Percentiles rank a stretch among this genome's conserved stretches.
phyloP scores from a whole-genome alignment of 2,329 filamentous ascomycete species.

The Dothistroma pini region DNA sequence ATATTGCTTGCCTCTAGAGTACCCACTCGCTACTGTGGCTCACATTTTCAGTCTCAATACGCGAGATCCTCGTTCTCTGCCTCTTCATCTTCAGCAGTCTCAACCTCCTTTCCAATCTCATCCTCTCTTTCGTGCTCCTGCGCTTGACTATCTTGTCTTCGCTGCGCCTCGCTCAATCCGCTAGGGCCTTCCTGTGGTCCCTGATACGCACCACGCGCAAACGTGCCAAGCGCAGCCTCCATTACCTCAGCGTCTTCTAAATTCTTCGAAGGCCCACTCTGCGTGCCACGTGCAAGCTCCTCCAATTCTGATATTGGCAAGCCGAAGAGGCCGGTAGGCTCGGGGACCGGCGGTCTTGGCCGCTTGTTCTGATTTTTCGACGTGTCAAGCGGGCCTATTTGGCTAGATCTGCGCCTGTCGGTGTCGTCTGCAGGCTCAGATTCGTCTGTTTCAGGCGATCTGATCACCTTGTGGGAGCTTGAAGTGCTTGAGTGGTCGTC shows the following conservation, averaged over 20 bases:
- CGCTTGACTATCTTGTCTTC: background rate
- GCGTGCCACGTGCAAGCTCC: background rate
- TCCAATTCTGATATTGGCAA: background rate
- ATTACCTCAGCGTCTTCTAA: background rate
- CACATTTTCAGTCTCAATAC: background rate
- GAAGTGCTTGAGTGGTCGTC: background rate
- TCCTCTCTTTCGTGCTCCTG: background rate
- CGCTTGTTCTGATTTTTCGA: background rate
- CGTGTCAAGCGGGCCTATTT: background rate
- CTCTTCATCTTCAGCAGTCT: background rate
- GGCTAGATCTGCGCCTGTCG: background rate
- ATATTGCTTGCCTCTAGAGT: too few relatives aligned
- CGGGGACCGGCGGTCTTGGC: background rate
- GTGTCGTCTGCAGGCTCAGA: background rate
- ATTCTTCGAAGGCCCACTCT: background rate
- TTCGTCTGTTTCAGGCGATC: background rate
- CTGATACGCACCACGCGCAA: background rate
- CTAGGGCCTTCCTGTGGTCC: background rate
- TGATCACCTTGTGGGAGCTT: background rate
- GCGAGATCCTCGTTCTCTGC: background rate
- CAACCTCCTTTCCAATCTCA: background rate
- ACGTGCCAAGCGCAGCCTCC: background rate
- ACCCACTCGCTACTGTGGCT: too few relatives aligned
- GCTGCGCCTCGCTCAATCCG: background rate
- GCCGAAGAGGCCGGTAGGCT: background rate